These are phyloP conservation scores for Oryza meridionalis DNA, from an alignment of 176 grass and related monocot species.

Conservation along the genomic window DNA sequence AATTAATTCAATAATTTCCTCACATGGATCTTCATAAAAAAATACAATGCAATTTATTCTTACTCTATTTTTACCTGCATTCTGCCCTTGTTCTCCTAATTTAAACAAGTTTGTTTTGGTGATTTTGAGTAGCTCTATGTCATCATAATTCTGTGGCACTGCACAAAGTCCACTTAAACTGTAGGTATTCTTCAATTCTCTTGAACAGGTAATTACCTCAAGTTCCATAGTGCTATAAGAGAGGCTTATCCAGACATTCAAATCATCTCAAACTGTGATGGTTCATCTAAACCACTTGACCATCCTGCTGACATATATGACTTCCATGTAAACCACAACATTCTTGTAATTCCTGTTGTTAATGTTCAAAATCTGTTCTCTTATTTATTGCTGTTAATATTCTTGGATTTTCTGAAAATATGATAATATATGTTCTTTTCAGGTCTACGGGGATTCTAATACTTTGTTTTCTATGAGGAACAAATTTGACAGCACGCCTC, in stretches of 20 bases:
- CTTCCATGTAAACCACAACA: slow-evolving; percentile 68
- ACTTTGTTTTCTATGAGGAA: slow-evolving; percentile 69
- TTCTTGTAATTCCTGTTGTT: slow-evolving; percentile 14
- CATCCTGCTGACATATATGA: slow-evolving; percentile 92
- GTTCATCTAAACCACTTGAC: slow-evolving; percentile 65
- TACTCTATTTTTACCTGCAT: not conserved
- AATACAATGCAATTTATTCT: not conserved
- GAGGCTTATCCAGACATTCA: slow-evolving; percentile 85
- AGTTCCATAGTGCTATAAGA: slow-evolving; percentile 81
- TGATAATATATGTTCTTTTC: not conserved
- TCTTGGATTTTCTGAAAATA: slow-evolving; percentile 1
- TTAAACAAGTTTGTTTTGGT: no score
- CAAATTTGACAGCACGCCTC: slow-evolving; percentile 60
- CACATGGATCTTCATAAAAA: no score
- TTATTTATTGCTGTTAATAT: not conserved
- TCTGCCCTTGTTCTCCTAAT: not conserved
- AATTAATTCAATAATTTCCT: not conserved
- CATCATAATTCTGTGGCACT: no score
- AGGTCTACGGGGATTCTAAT: slow-evolving; percentile 71
- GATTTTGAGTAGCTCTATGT: no score
- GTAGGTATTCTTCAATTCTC: slow-evolving; percentile 17
- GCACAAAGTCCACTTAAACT: no score
- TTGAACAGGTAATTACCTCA: slow-evolving; percentile 80
- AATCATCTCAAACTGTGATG: slow-evolving; percentile 88
- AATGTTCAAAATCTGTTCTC: not conserved